Percentiles rank a stretch among this genome's conserved stretches.
Conservation (phyloP, 2,329 filamentous ascomycete genomes). For the Shiraia bambusicola region DNA sequence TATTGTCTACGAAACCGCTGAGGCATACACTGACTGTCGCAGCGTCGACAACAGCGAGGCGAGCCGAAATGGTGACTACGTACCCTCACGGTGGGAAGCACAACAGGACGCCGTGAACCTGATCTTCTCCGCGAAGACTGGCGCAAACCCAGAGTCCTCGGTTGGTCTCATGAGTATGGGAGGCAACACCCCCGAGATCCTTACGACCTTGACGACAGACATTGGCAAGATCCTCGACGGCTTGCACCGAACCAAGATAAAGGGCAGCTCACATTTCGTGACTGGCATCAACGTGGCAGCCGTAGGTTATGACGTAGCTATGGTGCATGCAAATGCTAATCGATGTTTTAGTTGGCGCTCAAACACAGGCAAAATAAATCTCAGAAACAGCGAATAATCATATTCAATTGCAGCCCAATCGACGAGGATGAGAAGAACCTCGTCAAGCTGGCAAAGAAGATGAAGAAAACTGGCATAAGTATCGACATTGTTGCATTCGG, state of each 20-base stretch:
- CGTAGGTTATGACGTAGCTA: slow-evolving; percentile 66
- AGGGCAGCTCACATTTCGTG: slow-evolving; percentile 81
- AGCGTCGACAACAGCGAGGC: slow-evolving; percentile 98
- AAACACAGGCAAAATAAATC: slow-evolving; percentile 98
- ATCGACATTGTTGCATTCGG: slow-evolving; percentile 96
- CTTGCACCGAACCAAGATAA: slow-evolving; percentile 81
- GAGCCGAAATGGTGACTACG: slow-evolving; percentile 92
- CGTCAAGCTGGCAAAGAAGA: slow-evolving; percentile 88
- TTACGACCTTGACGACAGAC: slow-evolving; percentile 94
- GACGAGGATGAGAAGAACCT: slow-evolving; percentile 87
- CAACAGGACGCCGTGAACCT: slow-evolving; percentile 94
- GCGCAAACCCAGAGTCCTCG: slow-evolving; percentile 93
- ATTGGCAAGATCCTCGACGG: slow-evolving; percentile 91
- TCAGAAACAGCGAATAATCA: slow-evolving; percentile 93
- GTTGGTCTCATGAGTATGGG: slow-evolving; percentile 99
- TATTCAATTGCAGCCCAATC: slow-evolving; percentile 92
- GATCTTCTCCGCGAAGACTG: slow-evolving; percentile 93
- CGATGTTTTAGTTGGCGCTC: slow-evolving; percentile 73
- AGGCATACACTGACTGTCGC: slow-evolving; percentile 24
- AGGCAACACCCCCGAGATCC: slow-evolving; percentile 92
- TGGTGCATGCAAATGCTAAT: slow-evolving; percentile 64
- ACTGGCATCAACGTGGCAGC: slow-evolving; percentile 94
- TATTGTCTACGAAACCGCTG: slow-evolving; percentile 15
- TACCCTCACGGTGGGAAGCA: slow-evolving; percentile 91
- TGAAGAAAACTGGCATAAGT: slow-evolving; percentile 96